Base-by-base conservation (phyloP, 192 early-diverging fungal genomes). In the Coemansia sp. region DNA sequence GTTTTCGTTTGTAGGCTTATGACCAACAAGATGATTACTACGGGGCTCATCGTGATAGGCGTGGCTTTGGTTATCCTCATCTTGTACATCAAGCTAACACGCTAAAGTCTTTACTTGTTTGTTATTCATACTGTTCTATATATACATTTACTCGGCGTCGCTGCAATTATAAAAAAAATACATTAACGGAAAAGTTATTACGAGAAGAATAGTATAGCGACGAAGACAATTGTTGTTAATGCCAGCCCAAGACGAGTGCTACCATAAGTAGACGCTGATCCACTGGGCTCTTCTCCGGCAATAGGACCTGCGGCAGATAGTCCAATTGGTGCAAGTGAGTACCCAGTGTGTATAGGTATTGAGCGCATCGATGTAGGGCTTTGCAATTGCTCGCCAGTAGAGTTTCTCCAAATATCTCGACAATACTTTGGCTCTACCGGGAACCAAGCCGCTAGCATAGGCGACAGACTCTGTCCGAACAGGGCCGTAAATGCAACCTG, bases 11-110 rank as follows among this genome's bases (percentile, higher is more conserved):
- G 47, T 82, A 94, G 94, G 39, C 86, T 96, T 87, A 86, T 89
- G 16, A 89, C 89, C 18, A 96, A 95, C 88, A 93, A 94, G 74
- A 74, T 94, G 73, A 87, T 98, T 45, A 93, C 93, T 3, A 90
- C 86, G 16, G 89, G 90, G 16, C 93, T 98, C 67, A 91, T 98
- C 62, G 78, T 87, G 20, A 76, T 94, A 35, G 86, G 95, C 12
- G 87, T 92, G 35, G 76, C 91, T 16, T 73, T 98, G 24, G 95
- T 98, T 64, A 63, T 94, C 7, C 88, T 92, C 55, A 89, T 98
- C 6, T 81, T 98, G 13, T 95, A 88, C 66, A 75, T 90, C 73
- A 95, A 95, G 78, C 64, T 93, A 20, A 86, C 82, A 62, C 84
- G 70, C 47, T 76, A 67, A 49, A 4, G 18, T 13, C 49, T 15